Conservation (phyloP, 2,329 filamentous ascomycete genomes). For the Ambrosiella beaveri region DNA sequence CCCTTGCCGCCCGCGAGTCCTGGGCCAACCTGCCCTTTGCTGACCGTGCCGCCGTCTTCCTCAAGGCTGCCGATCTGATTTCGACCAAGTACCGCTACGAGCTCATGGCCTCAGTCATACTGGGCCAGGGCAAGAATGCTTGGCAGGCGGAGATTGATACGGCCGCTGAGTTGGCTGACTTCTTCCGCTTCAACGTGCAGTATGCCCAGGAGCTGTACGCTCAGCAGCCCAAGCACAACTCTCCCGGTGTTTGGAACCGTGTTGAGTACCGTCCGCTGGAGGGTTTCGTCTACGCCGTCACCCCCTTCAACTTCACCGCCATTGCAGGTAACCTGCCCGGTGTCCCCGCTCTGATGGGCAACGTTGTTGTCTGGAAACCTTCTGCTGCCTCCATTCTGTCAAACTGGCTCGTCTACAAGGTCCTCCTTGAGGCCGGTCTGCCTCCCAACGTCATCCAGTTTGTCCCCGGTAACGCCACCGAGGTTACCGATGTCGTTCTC, state of each 20-base stretch:
- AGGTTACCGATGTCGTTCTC: conserved; percentile 64
- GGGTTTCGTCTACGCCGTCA: conserved; percentile 88
- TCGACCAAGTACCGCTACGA: conserved; percentile 89
- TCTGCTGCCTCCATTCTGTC: conserved; percentile 75
- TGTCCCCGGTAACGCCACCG: conserved; percentile 70
- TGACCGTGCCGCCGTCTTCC: conserved; percentile 80
- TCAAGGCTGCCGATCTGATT: conserved; percentile 88
- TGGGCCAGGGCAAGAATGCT: conserved; percentile 94
- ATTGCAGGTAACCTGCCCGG: conserved; percentile 77
- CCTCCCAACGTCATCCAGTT: conserved; percentile 86
- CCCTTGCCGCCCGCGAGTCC: conserved; percentile 64
- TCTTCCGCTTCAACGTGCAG: conserved; percentile 84
- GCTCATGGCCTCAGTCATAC: conserved; percentile 88
- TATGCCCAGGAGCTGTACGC: conserved; percentile 84
- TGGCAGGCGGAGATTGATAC: conserved; percentile 99
- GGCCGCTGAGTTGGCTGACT: conserved; percentile 82
- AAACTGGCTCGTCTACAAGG: conserved; percentile 80
- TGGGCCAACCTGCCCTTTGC: conserved; percentile 82
- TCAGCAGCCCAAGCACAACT: conserved; percentile 71
- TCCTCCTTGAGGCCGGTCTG: conserved; percentile 78
- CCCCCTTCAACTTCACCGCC: conserved; percentile 93
- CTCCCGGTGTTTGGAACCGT: conserved; percentile 77
- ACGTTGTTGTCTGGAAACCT: conserved; percentile 96
- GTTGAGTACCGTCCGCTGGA: conserved; percentile 80
- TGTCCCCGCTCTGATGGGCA: conserved; percentile 74